Percentiles rank a stretch among this genome's conserved stretches.
Evolutionary conservation across 2,329 filamentous ascomycete species (phyloP).

Genomic region (Talaromyces atroroseus): DNA sequence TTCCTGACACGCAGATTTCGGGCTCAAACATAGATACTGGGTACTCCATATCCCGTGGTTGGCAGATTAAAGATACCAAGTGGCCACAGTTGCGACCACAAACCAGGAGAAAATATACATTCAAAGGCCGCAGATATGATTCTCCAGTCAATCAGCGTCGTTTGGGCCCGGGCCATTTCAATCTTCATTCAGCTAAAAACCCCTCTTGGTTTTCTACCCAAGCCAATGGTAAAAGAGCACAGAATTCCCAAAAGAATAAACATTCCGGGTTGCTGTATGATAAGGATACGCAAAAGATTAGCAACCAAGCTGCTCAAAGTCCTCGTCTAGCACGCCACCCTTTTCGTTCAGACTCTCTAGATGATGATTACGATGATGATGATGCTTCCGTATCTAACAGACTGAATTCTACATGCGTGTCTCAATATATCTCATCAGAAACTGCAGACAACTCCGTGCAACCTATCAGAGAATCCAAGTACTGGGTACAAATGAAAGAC

Average conservation of each 20-base stretch:
- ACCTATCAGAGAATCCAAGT: slow-evolving; percentile 45
- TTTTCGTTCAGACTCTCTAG: slow-evolving; percentile 22
- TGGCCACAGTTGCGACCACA: slow-evolving; percentile 9
- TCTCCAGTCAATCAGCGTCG: not conserved
- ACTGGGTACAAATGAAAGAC: slow-evolving; percentile 46
- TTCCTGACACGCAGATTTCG: not conserved
- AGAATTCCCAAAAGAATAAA: not conserved
- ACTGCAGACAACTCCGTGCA: slow-evolving; percentile 41
- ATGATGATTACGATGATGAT: slow-evolving; percentile 25
- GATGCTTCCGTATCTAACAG: not conserved
- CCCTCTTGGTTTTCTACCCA: not conserved
- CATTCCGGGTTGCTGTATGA: not conserved
- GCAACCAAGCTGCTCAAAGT: slow-evolving; percentile 16
- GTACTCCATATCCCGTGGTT: not conserved
- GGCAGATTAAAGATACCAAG: slow-evolving; percentile 1
- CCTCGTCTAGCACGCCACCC: slow-evolving; percentile 22
- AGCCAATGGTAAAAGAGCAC: not conserved
- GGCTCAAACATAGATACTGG: not conserved
- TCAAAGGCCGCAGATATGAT: slow-evolving; percentile 3
- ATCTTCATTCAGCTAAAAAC: not conserved
- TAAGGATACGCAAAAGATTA: not conserved
- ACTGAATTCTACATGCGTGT: slow-evolving; percentile 36
- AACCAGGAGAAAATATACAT: slow-evolving; percentile 1
- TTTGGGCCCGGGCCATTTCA: not conserved
- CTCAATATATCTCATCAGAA: slow-evolving; percentile 44